Evolutionary conservation across 306 rosid species (phyloP), one percentile per base, ranked within the genome.

Genomic region (Bauhinia variegata): DNA sequence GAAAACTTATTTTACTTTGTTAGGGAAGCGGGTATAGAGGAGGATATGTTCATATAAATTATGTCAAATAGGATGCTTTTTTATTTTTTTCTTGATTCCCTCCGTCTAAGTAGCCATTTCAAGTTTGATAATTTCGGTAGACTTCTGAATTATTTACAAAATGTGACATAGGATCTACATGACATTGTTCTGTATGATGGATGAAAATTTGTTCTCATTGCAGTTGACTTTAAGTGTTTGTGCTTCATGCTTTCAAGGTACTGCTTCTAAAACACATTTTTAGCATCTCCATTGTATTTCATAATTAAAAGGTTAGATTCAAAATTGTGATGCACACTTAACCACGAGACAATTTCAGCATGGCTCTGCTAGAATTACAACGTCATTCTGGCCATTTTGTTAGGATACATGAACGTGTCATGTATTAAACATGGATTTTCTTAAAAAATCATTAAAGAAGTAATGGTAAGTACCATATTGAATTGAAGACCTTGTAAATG

Each of bases 351-450:
- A 3, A 38, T 55, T 32, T 63, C 28, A 15, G 2, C 50, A 42
- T 67, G 28, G 18, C 32, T 41, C 15, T 49, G 23, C 13, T 39
- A 13, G 14, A 50, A 55, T 47, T 34, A 6, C 36, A 19, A 54
- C 11, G 28, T 64, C 31, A 11, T 18, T 31, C 2, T 44, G 34
- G 11, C 10, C 64, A 32, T 13, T 28, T 10, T 63, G 5, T 43
- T 62, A 5, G 47, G 68, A 17, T 73, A 65, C 51, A 41, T 67
- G 39, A 59, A 43, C 39, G 6, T 39, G 14, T 17, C 42, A 58
- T 8, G 15, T 14, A 6, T 5, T 28, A n/a, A 34, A 6, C 3
- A 19, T 15, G 13, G 56, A 5, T 11, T 47, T 43, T 32, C 15
- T 11, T 28, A 43, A 5, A n/a, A n/a, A n/a, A n/a, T n/a, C n/a